Base-by-base conservation (phyloP, 169 alveolate genomes). In the Plasmodium vinckei region DNA sequence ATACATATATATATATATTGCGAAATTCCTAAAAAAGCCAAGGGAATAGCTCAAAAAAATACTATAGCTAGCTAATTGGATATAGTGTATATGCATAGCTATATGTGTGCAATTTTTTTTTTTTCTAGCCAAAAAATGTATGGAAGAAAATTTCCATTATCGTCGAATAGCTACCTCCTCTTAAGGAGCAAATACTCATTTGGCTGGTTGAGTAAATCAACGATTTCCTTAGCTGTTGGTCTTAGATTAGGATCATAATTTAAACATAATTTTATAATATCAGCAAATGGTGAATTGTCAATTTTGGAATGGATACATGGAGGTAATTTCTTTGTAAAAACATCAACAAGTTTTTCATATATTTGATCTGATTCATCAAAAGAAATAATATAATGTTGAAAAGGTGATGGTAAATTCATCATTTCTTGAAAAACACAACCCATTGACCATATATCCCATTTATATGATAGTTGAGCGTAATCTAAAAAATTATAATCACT, bases 361-460 rank as follows among this genome's bases (percentile, higher is more conserved):
- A 94, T 94, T 54, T 89, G 90, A 23, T 88, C 87, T 6, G 96
- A 92, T 33, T 69, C 73, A 69, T 95, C 97, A 49, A 82, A 47
- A 23, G 73, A 92, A 25, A 92, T 93, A 53, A 95, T 96, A 64
- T 94, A 68, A 73, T 94, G 94, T 68, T 95, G 96, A 75, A 95
- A 95, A 27, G 97, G 97, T 2, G 95, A 94, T 25, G 93, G 47
- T 49, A 72, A 75, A 27, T 96, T 95, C 87, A 95, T 93, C 93
- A 95, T 94, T 87, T 95, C 97, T 63, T 93, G 96, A 57, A 95
- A 87, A 4, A 95, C 97, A 56, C 97, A 95, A 1, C 97, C 97
- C 89, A 93, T 82, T n/a, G 97, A 95, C 97, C 97, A 95, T 10
- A 95, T 93, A 65, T 95, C 97, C 97, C 97, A 95, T 21, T 95